A percentile compares a stretch with the other conserved stretches of the same genome.
These are phyloP conservation scores for Ophiosphaerella narmari DNA, from an alignment of 2,329 filamentous ascomycete genomes.

Conservation along the genomic window DNA sequence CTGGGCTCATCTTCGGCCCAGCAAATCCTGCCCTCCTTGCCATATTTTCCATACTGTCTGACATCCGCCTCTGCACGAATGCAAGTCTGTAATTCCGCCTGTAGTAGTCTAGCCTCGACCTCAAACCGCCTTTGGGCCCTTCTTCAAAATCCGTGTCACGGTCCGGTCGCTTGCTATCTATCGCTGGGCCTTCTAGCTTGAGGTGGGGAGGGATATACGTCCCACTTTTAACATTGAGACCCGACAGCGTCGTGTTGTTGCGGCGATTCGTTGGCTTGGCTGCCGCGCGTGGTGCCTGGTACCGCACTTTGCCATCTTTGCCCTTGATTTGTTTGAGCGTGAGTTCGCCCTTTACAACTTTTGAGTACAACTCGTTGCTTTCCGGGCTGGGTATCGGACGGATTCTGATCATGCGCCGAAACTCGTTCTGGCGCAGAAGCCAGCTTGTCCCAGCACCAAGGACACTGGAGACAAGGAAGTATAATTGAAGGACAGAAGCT, in stretches of 20 bases:
- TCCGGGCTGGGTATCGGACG: slow-evolving; percentile 26
- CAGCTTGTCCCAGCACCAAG: slow-evolving; percentile 47
- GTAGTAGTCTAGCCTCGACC: slow-evolving; percentile 32
- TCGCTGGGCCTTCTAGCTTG: slow-evolving; percentile 12
- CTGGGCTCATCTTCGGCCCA: slow-evolving; percentile 20
- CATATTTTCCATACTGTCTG: slow-evolving; percentile 12
- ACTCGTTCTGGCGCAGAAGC: slow-evolving; percentile 42
- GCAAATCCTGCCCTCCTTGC: slow-evolving; percentile 21
- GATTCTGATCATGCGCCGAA: slow-evolving; percentile 48
- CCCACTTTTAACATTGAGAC: slow-evolving; percentile 32
- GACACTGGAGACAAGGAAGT: slow-evolving; percentile 58
- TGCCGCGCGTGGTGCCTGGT: slow-evolving; percentile 29
- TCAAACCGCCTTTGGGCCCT: slow-evolving; percentile 22
- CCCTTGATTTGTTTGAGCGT: slow-evolving; percentile 28
- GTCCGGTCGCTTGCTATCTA: slow-evolving; percentile 19
- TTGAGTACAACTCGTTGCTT: slow-evolving; percentile 32
- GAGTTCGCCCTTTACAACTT: slow-evolving; percentile 32
- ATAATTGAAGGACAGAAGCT: slow-evolving; percentile 64
- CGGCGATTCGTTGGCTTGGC: slow-evolving; percentile 14
- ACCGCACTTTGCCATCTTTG: slow-evolving; percentile 31
- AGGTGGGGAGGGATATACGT: slow-evolving; percentile 32
- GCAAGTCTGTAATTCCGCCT: slow-evolving; percentile 30
- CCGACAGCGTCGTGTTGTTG: slow-evolving; percentile 15
- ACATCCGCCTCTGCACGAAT: slow-evolving; percentile 22
- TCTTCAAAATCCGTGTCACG: slow-evolving; percentile 29